Percentiles rank a stretch among this genome's conserved stretches.
Evolutionary conservation across 805 yeast genomes (phyloP).

Genomic region (Saccharomycopsis babjevae): DNA sequence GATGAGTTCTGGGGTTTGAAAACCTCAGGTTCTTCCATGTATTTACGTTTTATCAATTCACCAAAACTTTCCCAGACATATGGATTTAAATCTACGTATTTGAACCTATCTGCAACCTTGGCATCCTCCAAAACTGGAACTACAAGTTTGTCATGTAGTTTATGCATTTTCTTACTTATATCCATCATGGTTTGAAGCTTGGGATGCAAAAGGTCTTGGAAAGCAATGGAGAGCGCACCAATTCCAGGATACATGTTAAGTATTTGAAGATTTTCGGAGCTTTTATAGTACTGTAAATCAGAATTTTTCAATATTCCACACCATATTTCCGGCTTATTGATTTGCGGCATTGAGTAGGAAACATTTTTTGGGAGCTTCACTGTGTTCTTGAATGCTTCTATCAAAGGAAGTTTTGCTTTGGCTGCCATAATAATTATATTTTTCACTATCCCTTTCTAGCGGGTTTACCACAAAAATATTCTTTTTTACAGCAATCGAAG

Average conservation of each 20-base stretch:
- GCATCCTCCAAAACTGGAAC: conserved; percentile 11
- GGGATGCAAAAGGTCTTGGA: conserved; percentile 56
- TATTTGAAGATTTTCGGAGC: conserved; percentile 33
- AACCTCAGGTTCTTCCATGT: conserved; percentile 10
- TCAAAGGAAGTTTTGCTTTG: not conserved
- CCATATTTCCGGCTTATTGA: not conserved
- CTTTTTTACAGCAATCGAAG: too few relatives aligned
- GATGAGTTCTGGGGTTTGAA: conserved; percentile 30
- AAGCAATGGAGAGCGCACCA: conserved; percentile 49
- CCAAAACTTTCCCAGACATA: conserved; percentile 58
- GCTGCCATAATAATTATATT: not conserved
- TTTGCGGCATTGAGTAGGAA: not conserved
- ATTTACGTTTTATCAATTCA: conserved; percentile 35
- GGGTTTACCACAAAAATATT: too few relatives aligned
- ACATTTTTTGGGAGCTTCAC: not conserved
- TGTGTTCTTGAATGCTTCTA: not conserved
- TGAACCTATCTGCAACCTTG: not conserved
- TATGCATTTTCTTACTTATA: conserved; percentile 23
- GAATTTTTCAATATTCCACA: not conserved
- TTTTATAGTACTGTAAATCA: not conserved
- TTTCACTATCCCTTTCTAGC: too few relatives aligned
- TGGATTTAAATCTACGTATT: conserved; percentile 36
- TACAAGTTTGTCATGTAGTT: conserved; percentile 21
- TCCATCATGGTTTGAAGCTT: conserved; percentile 56
- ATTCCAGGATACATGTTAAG: conserved; percentile 53